Evolutionary conservation across 345 rosid genomes (phyloP), one percentile per base, ranked within the genome.

Genomic region (Firmiana major): DNA sequence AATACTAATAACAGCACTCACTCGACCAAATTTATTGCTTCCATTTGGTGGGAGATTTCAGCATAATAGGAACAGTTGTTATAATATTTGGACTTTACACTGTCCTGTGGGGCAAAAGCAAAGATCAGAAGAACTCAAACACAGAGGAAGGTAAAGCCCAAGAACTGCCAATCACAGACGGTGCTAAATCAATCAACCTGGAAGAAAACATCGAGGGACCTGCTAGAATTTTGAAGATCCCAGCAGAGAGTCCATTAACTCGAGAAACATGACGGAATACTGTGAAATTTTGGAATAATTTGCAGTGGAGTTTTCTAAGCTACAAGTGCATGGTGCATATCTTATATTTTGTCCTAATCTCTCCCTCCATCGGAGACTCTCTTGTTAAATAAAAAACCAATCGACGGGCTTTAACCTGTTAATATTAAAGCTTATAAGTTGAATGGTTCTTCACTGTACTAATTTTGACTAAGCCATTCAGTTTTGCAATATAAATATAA

Each of bases 31-130:
- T 40, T 19, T 4, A 2, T 21, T 68, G 31, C 16, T 68, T 21
- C 42, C 13, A 28, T 24, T 16, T 63, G n/a, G 11, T 59, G 67
- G 19, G 7, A 9, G 5, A 68, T 82, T 81, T 48, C 89, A 95
- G 97, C 82, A 77, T 95, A 76, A 81, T 93, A 40, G 99, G 98
- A 78, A 93, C 99, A 1, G 12, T 90, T 43, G 8, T 96, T 81
- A 91, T 96, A 74, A 93, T 96, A 48, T 57, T 84, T 55, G 99
- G 97, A 2, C 92, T 93, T 2, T 93, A 95, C 88, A 85, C 88
- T 4, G 98, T 95, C 46, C 90, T 90, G 53, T 93, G 98, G 99
- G 99, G 97, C 2, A 95, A 93, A 82, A 90, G 93, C 89, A 95
- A 93, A 81, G 97, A 95, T 49, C 40, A 1, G 4, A 17, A 5